Conservation (phyloP, 441 rosid genomes). For the Omphalea diandra region DNA sequence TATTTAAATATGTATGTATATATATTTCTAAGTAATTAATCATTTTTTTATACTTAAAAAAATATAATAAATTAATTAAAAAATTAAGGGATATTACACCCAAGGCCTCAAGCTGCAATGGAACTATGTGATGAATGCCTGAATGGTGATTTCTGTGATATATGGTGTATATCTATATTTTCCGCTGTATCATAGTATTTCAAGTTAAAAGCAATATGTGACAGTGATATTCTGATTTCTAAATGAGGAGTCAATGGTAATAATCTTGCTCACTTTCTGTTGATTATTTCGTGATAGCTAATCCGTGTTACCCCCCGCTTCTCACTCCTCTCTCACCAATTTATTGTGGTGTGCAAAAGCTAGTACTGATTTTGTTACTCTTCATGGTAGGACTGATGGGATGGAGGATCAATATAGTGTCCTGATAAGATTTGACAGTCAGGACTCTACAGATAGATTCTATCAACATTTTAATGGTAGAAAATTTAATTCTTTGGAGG, state of each 20-base stretch:
- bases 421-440: conserved; percentile 77
- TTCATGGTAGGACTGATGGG: conserved; percentile 66
- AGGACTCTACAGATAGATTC: conserved; percentile 79
- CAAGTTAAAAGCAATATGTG: neutral
- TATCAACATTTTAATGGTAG: conserved; percentile 73
- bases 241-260: neutral
- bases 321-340: neutral
- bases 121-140: too few species aligned
- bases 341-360: neutral
- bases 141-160: neutral
- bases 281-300: neutral
- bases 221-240: neutral
- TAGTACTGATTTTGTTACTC: conserved; percentile 22
- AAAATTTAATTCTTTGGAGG: conserved; percentile 85
- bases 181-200: neutral
- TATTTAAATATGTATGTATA: too few species aligned
- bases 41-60: too few species aligned
- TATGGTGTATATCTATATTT: neutral
- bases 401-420: conserved; percentile 70
- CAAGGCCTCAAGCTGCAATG: too few species aligned
- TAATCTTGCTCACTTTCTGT: neutral
- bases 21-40: too few species aligned
- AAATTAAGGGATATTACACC: too few species aligned
- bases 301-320: too few species aligned
- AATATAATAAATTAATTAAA: too few species aligned